These are phyloP conservation scores for Phytophthora fragariae DNA, from an alignment of 352 stramenopile genomes.

Conservation along the genomic window DNA sequence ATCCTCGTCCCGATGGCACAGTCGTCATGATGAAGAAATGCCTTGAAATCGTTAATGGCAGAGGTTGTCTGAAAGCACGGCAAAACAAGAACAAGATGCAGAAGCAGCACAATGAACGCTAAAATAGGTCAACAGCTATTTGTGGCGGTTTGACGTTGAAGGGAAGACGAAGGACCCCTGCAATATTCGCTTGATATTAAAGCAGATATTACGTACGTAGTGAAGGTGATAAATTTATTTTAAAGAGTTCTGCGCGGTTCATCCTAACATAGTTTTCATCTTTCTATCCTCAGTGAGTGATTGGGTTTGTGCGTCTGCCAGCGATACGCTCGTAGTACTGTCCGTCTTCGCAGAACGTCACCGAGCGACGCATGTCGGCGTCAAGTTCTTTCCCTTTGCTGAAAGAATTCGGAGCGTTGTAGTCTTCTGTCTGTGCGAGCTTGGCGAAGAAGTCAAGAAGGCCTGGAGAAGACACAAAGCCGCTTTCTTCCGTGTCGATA, in stretches of 20 bases:
- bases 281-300: conserved; percentile 16
- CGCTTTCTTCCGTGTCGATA: conserved; percentile 57
- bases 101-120: conserved; percentile 4
- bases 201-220: background rate
- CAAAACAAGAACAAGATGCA: conserved; percentile 10
- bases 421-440: conserved; percentile 34
- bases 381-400: conserved; percentile 20
- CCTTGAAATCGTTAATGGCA: background rate
- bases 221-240: background rate
- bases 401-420: conserved; percentile 1
- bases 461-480: conserved; percentile 70
- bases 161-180: no score
- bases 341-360: conserved; percentile 36
- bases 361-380: conserved; percentile 20
- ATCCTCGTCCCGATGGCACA: conserved; percentile 30
- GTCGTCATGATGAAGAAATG: conserved; percentile 13
- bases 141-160: conserved; percentile 10
- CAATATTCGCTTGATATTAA: background rate
- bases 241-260: conserved; percentile 8
- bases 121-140: conserved; percentile 17
- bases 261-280: background rate
- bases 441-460: conserved; percentile 69
- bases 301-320: conserved; percentile 12
- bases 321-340: conserved; percentile 25
- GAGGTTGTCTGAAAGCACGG: background rate